Base-by-base conservation (phyloP, 2,329 filamentous ascomycete genomes). In the Fusarium decemcellulare region DNA sequence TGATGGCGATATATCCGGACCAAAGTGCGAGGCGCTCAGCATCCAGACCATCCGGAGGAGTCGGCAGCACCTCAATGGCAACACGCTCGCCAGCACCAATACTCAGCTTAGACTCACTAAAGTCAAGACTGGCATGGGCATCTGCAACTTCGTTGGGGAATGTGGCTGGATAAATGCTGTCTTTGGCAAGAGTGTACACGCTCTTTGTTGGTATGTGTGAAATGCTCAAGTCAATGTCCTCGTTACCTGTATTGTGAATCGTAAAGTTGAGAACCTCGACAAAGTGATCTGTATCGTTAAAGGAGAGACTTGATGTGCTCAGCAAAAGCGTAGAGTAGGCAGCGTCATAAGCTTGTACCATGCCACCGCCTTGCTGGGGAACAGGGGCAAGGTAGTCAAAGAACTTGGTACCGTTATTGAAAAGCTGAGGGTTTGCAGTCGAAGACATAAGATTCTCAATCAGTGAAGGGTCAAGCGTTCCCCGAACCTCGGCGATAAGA, bases 261-360 rank as follows among this genome's bases (percentile, higher is more conserved):
- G 81, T 84, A 72, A 91, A 88, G 68, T 84, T 83, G 43, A 83
- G 79, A 8, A 78, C 79, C 23, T 80, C 75, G 50, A 77, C 76
- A 65, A 89, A 85, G 80, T 91, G 76, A 65, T 87, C 86, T 0
- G 88, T 89, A 75, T 91, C 89, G 73, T 91, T 91, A 80, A 91
- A 90, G 2, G 87, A 84, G n/a, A 92, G 77, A 73, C 84, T 87
- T 27, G 86, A 86, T 12, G 82, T 83, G 72, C 84, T 85, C 23
- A 91, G 78, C 18, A 87, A 70, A 1, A 85, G 85, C 1, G 82
- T 87, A 12, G 85, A 80, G 72, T 86, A 84, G 11, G 88, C 86
- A 4, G 88, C 87, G 52, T 90, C 86, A 70, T 86, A 86, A 2
- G 87, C 88, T 65, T 90, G 86, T 37, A 91, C 79, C 12, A 91